phyloP scores from a whole-genome alignment of 2,329 filamentous ascomycete species.

The Esteya vermicola region DNA sequence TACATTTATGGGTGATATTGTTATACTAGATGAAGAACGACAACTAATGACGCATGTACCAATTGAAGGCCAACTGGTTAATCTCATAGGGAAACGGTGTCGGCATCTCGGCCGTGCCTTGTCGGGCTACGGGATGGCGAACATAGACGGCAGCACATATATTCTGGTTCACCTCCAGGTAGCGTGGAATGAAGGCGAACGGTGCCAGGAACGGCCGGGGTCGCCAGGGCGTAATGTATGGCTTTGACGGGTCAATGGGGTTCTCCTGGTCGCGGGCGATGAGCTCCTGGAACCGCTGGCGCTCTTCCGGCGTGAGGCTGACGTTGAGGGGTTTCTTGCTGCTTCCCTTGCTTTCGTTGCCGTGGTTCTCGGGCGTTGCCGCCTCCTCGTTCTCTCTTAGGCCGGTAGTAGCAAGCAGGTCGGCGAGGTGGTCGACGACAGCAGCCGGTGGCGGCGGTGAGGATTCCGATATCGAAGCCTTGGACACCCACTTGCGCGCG shows the following conservation, averaged over 20 bases:
- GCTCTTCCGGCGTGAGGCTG: constrained; percentile 34
- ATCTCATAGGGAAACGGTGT: constrained; percentile 60
- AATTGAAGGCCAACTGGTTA: constrained; percentile 78
- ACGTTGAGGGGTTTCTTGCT: background rate
- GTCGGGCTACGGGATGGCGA: constrained; percentile 79
- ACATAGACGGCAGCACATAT: constrained; percentile 93
- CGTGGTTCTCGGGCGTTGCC: background rate
- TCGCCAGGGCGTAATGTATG: constrained; percentile 83
- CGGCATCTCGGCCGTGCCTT: constrained; percentile 68
- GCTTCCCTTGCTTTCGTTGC: background rate
- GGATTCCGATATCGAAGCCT: no score
- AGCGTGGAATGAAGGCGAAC: constrained; percentile 89
- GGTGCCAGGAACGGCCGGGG: constrained; percentile 77
- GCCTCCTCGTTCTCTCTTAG: background rate
- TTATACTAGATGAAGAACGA: background rate
- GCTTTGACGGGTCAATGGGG: constrained; percentile 60
- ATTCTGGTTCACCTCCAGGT: constrained; percentile 95
- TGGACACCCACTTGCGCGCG: constrained; percentile 47
- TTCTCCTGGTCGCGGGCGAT: constrained; percentile 57
- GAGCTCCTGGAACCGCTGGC: constrained; percentile 36
- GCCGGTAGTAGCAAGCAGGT: constrained; percentile 22
- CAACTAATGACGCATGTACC: constrained; percentile 58
- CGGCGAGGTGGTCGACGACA: constrained; percentile 39
- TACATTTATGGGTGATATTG: background rate
- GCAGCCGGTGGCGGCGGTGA: constrained; percentile 24